Evolutionary conservation across 805 yeast species (phyloP).

Genomic region (Candida namnaoensis): DNA sequence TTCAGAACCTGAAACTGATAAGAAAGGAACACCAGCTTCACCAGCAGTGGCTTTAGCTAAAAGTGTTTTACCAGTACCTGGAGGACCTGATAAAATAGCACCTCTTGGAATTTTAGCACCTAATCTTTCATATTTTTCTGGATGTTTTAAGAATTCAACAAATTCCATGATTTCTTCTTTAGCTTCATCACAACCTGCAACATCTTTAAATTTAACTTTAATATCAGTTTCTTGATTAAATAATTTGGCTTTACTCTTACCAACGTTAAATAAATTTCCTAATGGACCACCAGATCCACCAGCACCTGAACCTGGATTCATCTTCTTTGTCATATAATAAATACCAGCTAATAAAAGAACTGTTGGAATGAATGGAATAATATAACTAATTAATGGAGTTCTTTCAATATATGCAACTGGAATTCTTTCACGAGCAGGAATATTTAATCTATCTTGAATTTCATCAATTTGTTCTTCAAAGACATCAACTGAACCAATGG

Average conservation of each 20-base stretch:
- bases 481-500: constrained; percentile 80
- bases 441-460: constrained; percentile 60
- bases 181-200: constrained; percentile 96
- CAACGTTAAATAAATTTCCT: constrained; percentile 66
- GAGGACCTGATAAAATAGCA: constrained; percentile 95
- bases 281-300: constrained; percentile 66
- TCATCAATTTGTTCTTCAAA: constrained; percentile 78
- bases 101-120: constrained; percentile 99
- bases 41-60: constrained; percentile 99
- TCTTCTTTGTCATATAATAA: constrained; percentile 31
- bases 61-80: constrained; percentile 98
- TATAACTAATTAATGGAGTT: constrained; percentile 51
- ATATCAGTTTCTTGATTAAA: constrained; percentile 91
- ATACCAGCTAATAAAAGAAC: constrained; percentile 71
- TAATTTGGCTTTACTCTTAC: constrained; percentile 83
- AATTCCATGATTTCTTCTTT: constrained; percentile 97
- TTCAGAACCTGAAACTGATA: constrained; percentile 94
- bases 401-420: constrained; percentile 72
- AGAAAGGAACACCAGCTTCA: constrained; percentile 97
- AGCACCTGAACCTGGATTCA: constrained; percentile 28
- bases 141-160: constrained; percentile 86
- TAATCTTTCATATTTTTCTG: constrained; percentile 78
- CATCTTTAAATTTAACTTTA: constrained; percentile 84
- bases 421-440: constrained; percentile 61
- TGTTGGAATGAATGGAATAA: constrained; percentile 75